These are phyloP conservation scores for Chrysosporium keratinophilum DNA, from an alignment of 2,329 filamentous ascomycete species.

Conservation along the genomic window DNA sequence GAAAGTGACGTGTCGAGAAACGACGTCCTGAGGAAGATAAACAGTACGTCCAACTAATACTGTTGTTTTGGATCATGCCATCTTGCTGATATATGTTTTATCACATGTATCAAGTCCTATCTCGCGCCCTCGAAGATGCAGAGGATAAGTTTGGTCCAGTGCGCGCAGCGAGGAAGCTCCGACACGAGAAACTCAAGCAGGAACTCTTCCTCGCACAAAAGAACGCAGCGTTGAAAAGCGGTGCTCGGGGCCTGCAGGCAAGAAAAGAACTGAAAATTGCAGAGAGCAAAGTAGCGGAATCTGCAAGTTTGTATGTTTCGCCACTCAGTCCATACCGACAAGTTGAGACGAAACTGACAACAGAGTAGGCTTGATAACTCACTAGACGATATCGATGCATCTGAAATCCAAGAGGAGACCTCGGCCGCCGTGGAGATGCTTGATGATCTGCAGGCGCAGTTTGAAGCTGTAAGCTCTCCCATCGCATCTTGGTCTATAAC, in stretches of 20 bases:
- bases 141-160: slow-evolving; percentile 50
- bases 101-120: slow-evolving; percentile 38
- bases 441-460: slow-evolving; percentile 54
- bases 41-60: slow-evolving; percentile 34
- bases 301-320: slow-evolving; percentile 38
- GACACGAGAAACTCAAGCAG: slow-evolving; percentile 51
- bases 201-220: slow-evolving; percentile 61
- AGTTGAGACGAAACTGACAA: not conserved
- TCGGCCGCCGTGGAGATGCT: slow-evolving; percentile 61
- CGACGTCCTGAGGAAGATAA: slow-evolving; percentile 51
- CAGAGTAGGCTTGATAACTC: slow-evolving; percentile 39
- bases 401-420: slow-evolving; percentile 53
- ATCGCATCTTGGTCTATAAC: not conserved
- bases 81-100: not conserved
- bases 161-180: slow-evolving; percentile 50
- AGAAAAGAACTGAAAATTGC: slow-evolving; percentile 61
- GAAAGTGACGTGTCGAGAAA: slow-evolving; percentile 41
- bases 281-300: slow-evolving; percentile 56
- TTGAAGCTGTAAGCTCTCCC: slow-evolving; percentile 47
- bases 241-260: slow-evolving; percentile 62
- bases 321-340: not conserved
- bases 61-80: not conserved
- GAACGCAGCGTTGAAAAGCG: slow-evolving; percentile 62
- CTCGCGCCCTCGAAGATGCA: slow-evolving; percentile 48
- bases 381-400: slow-evolving; percentile 47